Evolutionary conservation across 352 stramenopile genomes (phyloP), one percentile per base, ranked within the genome.

Genomic region (Phytopythium ostracodes): DNA sequence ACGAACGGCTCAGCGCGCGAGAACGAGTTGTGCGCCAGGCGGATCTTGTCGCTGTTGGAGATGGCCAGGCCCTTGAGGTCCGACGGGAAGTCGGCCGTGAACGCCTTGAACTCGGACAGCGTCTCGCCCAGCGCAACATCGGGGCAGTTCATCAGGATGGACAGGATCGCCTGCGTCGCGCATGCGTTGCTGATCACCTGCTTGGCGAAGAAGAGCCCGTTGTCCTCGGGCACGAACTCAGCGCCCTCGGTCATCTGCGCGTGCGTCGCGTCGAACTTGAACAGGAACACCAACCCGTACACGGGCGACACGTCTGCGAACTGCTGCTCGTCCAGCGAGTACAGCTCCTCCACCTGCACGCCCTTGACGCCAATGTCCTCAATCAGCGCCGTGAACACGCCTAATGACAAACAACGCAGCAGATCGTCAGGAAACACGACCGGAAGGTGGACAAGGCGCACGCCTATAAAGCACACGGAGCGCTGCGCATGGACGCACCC

Each of bases 151-250:
- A 99, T 73, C 12, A 99, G 67, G 51, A 99, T 96, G 49, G 83
- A 96, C n/a, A 99, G 70, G 65, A 99, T 97, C 15, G 97, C 97
- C 68, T 99, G 95, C 14, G 97, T 99, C 20, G 94, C 96, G 67
- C 96, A 98, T 11, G 97, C 96, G 74, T 99, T 99, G 59, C 71
- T 94, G 47, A 98, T 98, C n/a, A 98, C 85, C 73, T 96, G 88
- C 62, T 96, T 96, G n/a, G 96, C 94, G 79, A 98, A 99, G 76
- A 98, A 99, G 7, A 99, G 62, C 2, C 73, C 76, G 25, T 70
- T 80, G 65, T 82, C 76, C 61, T 81, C 71, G 3, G 60, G 60
- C 0, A 68, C 65, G 42, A 63, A 69, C 12, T 62, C 59, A 27
- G 72, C 59, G 14, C 35, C 25, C 27, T 75, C 55, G 5, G 40